Evolutionary conservation across 2,329 filamentous ascomycete species (phyloP), one percentile per base, ranked within the genome.

Genomic region (Trichoderma semiorbis): DNA sequence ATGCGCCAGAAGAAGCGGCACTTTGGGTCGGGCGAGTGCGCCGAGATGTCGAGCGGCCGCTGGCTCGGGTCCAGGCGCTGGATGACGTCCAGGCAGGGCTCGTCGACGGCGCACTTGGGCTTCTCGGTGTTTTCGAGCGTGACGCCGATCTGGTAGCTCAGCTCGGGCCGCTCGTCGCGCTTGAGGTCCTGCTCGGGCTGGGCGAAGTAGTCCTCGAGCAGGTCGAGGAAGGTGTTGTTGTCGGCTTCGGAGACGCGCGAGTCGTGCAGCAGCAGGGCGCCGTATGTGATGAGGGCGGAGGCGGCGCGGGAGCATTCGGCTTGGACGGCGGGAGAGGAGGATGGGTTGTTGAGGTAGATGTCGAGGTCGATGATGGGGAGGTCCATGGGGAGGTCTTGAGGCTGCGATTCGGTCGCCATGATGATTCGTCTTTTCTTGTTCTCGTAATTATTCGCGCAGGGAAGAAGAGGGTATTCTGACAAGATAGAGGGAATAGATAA

Each of bases 181-280:
- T 78, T 79, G 43, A 90, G 82, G 3, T 77, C 78, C 10, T 78
- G 82, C 21, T 81, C 80, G 18, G 87, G 85, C 79, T 90, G 88
- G 39, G 87, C 87, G 76, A 90, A 90, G 82, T 90, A 90, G 81
- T 89, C 87, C 79, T 90, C 88, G n/a, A 90, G 84, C 47, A 90
- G 82, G 78, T 90, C 87, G 71, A 90, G 85, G 75, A 90, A 90
- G 69, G 82, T 80, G 30, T 81, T 80, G 81, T 90, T 90, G 79
- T 88, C 86, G 3, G 80, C 75, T 75, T 87, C 86, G 21, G 85
- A 82, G 14, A 89, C 88, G 73, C 88, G 87, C 66, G 85, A 86
- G 81, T 90, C 88, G 81, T 88, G 88, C 60, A 90, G 83, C 28
- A 90, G 82, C 24, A 90, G 84, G 10, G 88, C 88, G 72, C 88